Evolutionary conservation across 495 filamentous ascomycete genomes (phyloP).

Genomic region (Tuber aestivum): DNA sequence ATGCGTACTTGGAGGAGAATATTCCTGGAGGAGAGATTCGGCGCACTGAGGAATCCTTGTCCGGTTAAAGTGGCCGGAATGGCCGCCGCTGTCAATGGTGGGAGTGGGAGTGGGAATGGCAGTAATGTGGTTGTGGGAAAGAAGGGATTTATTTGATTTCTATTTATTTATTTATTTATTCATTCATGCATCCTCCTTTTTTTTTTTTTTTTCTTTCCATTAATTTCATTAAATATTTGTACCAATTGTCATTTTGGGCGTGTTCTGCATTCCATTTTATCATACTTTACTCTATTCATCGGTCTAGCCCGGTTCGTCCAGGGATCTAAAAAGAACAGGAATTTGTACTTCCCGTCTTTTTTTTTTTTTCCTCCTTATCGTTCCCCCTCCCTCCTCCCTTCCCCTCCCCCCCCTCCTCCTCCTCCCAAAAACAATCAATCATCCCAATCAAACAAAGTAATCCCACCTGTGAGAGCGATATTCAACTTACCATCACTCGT

Average conservation of each 20-base stretch:
- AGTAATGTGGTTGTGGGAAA: not conserved
- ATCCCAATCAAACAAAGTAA: not conserved
- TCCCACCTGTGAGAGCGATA: not conserved
- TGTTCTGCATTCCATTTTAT: not conserved
- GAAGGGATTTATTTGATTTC: not conserved
- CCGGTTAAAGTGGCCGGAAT: conserved; percentile 11
- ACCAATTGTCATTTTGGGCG: not conserved
- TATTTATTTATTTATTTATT: not conserved
- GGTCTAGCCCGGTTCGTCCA: not conserved
- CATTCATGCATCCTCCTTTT: not conserved
- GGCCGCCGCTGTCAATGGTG: not conserved
- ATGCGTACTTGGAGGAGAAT: conserved; percentile 12
- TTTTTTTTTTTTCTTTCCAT: not conserved
- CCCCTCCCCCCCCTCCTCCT: not conserved
- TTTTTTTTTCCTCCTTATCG: too few species aligned
- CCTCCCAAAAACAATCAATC: not conserved
- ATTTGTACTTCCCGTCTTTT: not conserved
- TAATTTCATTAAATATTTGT: not conserved
- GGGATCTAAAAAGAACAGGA: not conserved
- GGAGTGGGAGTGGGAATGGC: not conserved
- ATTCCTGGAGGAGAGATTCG: conserved; percentile 11
- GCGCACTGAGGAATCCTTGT: conserved; percentile 11
- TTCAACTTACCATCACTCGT: not conserved
- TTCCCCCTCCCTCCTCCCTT: too few species aligned
- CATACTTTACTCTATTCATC: not conserved